Base-by-base conservation (phyloP, 352 stramenopile species). In the Phytophthora cactorum region DNA sequence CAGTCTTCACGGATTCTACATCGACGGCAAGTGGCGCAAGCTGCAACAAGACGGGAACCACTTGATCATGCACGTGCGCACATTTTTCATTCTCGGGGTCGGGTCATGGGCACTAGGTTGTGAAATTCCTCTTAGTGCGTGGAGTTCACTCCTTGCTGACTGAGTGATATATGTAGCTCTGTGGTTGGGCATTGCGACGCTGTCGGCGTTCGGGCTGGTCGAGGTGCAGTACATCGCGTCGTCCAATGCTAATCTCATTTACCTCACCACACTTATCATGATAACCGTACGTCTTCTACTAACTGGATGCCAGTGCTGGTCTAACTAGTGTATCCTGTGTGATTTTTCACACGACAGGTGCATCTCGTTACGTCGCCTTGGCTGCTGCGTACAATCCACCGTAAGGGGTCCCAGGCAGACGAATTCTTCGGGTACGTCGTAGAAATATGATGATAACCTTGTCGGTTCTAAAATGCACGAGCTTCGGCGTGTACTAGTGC, bases 1-100 rank as follows among this genome's bases (percentile, higher is more conserved):
- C 49, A 83, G 78, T 49, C 60, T 91, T 29, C 68, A 93, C 47
- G 87, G 81, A 14, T 89, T 92, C 36, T 90, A 93, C 59, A 70
- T 94, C 36, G 79, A 92, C 38, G 65, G 72, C 47, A 83, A 82
- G 28, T 92, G 84, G 86, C 29, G 52, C 14, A 78, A 74, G 22
- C 60, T 92, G 46, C 74, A 89, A 29, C 50, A 75, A 41, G 84
- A 92, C 52, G 86, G 86, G 32, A 92, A 84, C 51, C 74, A 59
- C 1, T 71, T 92, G 38, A 80, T 94, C 12, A 73, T 93, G 81
- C 85, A 93, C 59, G 66, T 92, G 41, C 79, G 83, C 1, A 63
- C 88, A 14, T 92, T 86, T 69, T 86, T 82, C 39, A 31, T 89
- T 4, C 56, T 92, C 9, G 84, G 86, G 1, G 55, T 88, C 0